Conservation (phyloP, 768 basidiomycete genomes). For the Xerocomus brunneocitrinus region DNA sequence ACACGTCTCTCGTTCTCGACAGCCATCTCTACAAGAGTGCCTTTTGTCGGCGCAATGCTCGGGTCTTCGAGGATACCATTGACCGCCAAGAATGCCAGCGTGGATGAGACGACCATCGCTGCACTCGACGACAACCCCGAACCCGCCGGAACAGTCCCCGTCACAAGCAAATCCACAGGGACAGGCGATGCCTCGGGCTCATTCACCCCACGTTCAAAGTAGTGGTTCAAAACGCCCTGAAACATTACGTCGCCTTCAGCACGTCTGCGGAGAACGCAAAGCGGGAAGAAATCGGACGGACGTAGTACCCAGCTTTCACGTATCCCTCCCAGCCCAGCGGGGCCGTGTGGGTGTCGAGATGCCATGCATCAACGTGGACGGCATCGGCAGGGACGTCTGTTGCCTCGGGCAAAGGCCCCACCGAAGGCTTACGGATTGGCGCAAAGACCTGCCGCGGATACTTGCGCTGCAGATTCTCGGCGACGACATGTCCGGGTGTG, state of each 20-base stretch:
- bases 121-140: slow-evolving; percentile 86
- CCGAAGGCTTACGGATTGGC: slow-evolving; percentile 38
- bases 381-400: slow-evolving; percentile 29
- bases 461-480: slow-evolving; percentile 57
- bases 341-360: slow-evolving; percentile 61
- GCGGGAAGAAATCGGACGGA: slow-evolving; percentile 30
- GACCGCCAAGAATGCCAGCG: slow-evolving; percentile 72
- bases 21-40: slow-evolving; percentile 70
- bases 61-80: slow-evolving; percentile 54
- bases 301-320: slow-evolving; percentile 82
- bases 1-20: slow-evolving; percentile 85
- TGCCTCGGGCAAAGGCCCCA: slow-evolving; percentile 24
- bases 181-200: slow-evolving; percentile 35
- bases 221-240: slow-evolving; percentile 64
- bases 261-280: neutral
- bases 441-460: slow-evolving; percentile 58
- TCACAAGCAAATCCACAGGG: slow-evolving; percentile 70
- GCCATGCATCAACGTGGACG: slow-evolving; percentile 53
- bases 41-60: slow-evolving; percentile 41
- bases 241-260: neutral
- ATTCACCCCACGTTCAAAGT: slow-evolving; percentile 37
- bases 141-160: slow-evolving; percentile 81
- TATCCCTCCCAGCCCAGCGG: slow-evolving; percentile 83
- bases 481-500: slow-evolving; percentile 51
- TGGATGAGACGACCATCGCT: slow-evolving; percentile 86